phyloP scores from a whole-genome alignment of 2,329 filamentous ascomycete genomes.

The Zymoseptoria brevis region DNA sequence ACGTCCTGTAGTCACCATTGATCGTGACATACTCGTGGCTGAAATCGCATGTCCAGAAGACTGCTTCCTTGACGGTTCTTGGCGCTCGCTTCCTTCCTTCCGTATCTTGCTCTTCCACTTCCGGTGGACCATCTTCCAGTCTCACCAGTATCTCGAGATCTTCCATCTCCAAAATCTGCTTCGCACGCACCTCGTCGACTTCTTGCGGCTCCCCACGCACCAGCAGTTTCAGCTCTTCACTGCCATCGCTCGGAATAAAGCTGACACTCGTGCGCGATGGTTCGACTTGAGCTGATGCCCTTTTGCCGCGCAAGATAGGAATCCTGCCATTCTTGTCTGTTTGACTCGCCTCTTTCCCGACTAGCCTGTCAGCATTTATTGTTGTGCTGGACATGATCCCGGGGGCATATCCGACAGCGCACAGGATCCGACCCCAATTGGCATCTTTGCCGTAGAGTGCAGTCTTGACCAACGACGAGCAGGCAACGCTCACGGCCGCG shows the following conservation, averaged over 20 bases:
- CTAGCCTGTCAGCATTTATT: constrained; percentile 1
- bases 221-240: constrained; percentile 64
- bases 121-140: constrained; percentile 52
- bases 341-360: neutral
- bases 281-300: constrained; percentile 43
- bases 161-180: constrained; percentile 68
- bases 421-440: constrained; percentile 96
- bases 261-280: constrained; percentile 68
- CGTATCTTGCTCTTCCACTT: neutral
- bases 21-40: constrained; percentile 73
- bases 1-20: constrained; percentile 60
- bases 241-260: constrained; percentile 71
- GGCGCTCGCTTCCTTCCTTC: constrained; percentile 29
- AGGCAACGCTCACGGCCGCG: constrained; percentile 80
- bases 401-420: constrained; percentile 76
- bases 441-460: constrained; percentile 94
- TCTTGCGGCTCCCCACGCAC: constrained; percentile 72
- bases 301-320: neutral
- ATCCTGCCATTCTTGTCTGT: constrained; percentile 14
- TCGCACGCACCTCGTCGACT: constrained; percentile 68
- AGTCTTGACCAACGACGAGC: constrained; percentile 91
- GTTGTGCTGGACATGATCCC: constrained; percentile 42
- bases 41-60: constrained; percentile 81
- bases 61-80: constrained; percentile 43
- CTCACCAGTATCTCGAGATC: constrained; percentile 71